Conservation (phyloP, 768 basidiomycete genomes). For the Serendipita sp. region DNA sequence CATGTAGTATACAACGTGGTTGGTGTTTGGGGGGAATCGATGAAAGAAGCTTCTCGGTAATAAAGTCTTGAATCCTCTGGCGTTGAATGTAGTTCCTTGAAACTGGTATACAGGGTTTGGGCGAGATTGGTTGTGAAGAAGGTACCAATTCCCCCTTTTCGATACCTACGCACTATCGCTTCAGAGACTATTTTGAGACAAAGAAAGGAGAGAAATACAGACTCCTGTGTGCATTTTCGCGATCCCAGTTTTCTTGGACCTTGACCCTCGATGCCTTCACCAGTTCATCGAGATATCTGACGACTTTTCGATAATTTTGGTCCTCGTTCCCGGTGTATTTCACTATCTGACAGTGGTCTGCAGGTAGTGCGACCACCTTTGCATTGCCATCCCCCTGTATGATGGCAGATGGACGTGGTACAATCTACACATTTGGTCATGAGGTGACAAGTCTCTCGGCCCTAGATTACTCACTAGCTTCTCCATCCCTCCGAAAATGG, state of each 20-base stretch:
- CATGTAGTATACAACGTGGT: neutral
- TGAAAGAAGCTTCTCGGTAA: neutral
- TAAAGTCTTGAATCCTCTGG: neutral
- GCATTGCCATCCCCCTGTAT: neutral
- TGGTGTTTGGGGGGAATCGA: neutral
- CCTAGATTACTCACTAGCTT: neutral
- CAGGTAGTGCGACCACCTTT: neutral
- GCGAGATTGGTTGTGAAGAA: neutral
- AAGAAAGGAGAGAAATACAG: neutral
- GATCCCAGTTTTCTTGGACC: neutral
- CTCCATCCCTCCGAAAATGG: neutral
- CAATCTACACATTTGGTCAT: neutral
- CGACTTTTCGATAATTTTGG: neutral
- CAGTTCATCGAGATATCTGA: neutral
- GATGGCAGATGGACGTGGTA: neutral
- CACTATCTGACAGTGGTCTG: neutral
- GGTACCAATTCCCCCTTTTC: neutral
- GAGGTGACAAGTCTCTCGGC: neutral
- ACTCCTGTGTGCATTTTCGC: neutral
- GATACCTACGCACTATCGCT: neutral
- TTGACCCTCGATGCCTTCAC: neutral
- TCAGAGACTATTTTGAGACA: neutral
- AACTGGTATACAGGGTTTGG: neutral
- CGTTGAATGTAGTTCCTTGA: neutral
- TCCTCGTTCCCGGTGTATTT: neutral